Percentiles rank a stretch among this genome's conserved stretches.
Evolutionary conservation across 1,139 yeast genomes (phyloP).

Genomic region (Candida glucosophila): DNA sequence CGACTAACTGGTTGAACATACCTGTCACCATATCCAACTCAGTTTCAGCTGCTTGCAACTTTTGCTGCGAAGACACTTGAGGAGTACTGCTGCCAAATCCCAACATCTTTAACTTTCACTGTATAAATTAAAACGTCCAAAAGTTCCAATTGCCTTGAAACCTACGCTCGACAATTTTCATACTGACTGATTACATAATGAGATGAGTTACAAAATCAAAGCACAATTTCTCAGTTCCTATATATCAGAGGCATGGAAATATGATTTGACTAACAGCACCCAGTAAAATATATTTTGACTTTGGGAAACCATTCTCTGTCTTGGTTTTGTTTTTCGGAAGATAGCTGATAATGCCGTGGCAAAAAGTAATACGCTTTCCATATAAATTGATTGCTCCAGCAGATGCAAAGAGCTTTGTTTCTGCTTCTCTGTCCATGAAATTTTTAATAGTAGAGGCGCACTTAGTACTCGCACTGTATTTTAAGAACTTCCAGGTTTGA

Average conservation of each 20-base stretch:
- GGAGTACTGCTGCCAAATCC: slow-evolving; percentile 84
- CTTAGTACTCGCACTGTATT: too few relatives aligned
- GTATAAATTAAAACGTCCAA: too few relatives aligned
- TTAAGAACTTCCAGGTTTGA: slow-evolving; percentile 35
- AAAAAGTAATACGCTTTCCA: slow-evolving; percentile 29
- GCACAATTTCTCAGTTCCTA: too few relatives aligned
- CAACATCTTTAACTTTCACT: slow-evolving; percentile 28
- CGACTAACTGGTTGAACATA: slow-evolving; percentile 83
- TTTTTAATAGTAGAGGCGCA: too few relatives aligned
- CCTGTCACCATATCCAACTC: slow-evolving; percentile 96
- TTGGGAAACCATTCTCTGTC: too few relatives aligned
- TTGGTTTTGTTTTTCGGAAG: slow-evolving; percentile 25
- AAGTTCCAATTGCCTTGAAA: not conserved
- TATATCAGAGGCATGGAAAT: too few relatives aligned
- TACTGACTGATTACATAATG: not conserved
- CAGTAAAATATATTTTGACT: too few relatives aligned
- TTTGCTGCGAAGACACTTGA: slow-evolving; percentile 65
- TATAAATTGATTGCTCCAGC: too few relatives aligned
- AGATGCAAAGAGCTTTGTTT: too few relatives aligned
- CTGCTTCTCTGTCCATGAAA: too few relatives aligned
- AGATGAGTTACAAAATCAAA: too few relatives aligned
- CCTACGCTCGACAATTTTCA: not conserved
- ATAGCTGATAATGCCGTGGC: slow-evolving; percentile 28
- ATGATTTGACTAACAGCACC: too few relatives aligned
- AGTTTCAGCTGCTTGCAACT: slow-evolving; percentile 71